Evolutionary conservation across 2,329 filamentous ascomycete species (phyloP).

Genomic region (Penicillium sp.): DNA sequence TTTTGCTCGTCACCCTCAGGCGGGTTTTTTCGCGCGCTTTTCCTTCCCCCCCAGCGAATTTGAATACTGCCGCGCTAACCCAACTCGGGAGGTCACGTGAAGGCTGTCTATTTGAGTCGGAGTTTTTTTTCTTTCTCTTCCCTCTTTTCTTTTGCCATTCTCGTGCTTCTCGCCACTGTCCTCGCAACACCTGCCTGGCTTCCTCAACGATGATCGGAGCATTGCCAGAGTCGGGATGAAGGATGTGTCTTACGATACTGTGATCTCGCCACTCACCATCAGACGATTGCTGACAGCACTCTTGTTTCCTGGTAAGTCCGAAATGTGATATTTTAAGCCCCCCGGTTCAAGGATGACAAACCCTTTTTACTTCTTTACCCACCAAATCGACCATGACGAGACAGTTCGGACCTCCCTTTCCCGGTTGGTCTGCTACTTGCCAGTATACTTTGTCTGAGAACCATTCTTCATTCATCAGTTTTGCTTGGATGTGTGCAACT

Average conservation of each 20-base stretch:
- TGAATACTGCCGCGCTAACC: conserved; percentile 21
- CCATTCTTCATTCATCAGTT: conserved; percentile 8
- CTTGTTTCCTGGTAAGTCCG: conserved; percentile 27
- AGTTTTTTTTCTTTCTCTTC: conserved; percentile 22
- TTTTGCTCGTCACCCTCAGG: conserved; percentile 7
- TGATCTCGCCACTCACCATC: conserved; percentile 17
- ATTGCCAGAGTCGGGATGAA: not conserved
- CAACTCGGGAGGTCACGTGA: conserved; percentile 20
- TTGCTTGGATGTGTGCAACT: conserved; percentile 3
- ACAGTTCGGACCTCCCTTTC: conserved; percentile 61
- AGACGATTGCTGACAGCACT: not conserved
- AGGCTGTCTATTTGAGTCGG: conserved; percentile 17
- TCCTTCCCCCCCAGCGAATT: conserved; percentile 10
- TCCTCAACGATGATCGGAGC: not conserved
- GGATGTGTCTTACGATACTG: conserved; percentile 15
- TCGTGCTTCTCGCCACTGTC: conserved; percentile 17
- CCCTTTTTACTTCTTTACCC: conserved; percentile 63
- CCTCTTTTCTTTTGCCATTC: conserved; percentile 18
- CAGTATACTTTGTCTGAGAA: conserved; percentile 69
- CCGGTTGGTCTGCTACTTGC: conserved; percentile 70
- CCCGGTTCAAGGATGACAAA: conserved; percentile 60
- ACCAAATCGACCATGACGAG: conserved; percentile 70
- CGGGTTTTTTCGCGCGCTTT: conserved; percentile 13
- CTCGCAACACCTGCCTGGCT: not conserved
- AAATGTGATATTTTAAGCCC: conserved; percentile 6